phyloP scores from a whole-genome alignment of 2,329 filamentous ascomycete genomes.

The Zymoseptoria tritici region DNA sequence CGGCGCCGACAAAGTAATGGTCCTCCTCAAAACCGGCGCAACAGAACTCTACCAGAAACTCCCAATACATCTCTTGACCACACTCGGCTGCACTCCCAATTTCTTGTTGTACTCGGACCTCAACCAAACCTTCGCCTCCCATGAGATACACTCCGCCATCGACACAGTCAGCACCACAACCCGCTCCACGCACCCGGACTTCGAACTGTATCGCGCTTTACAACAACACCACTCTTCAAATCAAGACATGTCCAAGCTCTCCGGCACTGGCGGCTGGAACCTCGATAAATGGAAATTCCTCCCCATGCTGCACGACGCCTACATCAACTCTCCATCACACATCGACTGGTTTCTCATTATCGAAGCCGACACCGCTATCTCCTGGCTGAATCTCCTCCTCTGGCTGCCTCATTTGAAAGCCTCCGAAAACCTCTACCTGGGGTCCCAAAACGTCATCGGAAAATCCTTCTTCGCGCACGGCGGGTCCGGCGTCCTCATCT shows the following conservation, averaged over 20 bases:
- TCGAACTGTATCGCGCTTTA: slow-evolving; percentile 28
- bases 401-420: slow-evolving; percentile 45
- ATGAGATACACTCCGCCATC: slow-evolving; percentile 30
- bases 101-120: slow-evolving; percentile 47
- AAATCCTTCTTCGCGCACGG: slow-evolving; percentile 36
- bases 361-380: slow-evolving; percentile 48
- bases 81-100: slow-evolving; percentile 42
- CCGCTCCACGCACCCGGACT: slow-evolving; percentile 27
- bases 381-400: slow-evolving; percentile 42
- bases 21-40: slow-evolving; percentile 53
- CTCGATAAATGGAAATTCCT: slow-evolving; percentile 54
- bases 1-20: slow-evolving; percentile 44
- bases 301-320: slow-evolving; percentile 48
- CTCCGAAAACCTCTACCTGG: slow-evolving; percentile 41
- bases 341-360: slow-evolving; percentile 51
- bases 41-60: slow-evolving; percentile 51
- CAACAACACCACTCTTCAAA: slow-evolving; percentile 26
- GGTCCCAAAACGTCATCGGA: slow-evolving; percentile 36
- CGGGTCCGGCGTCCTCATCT: slow-evolving; percentile 40
- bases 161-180: slow-evolving; percentile 22
- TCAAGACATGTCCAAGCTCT: slow-evolving; percentile 26
- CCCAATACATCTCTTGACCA: slow-evolving; percentile 48
- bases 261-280: slow-evolving; percentile 40
- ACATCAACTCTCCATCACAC: slow-evolving; percentile 37
- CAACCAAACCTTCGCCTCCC: slow-evolving; percentile 39